phyloP scores from a whole-genome alignment of 768 basidiomycete genomes.

The Termitomyces eurrhizus region DNA sequence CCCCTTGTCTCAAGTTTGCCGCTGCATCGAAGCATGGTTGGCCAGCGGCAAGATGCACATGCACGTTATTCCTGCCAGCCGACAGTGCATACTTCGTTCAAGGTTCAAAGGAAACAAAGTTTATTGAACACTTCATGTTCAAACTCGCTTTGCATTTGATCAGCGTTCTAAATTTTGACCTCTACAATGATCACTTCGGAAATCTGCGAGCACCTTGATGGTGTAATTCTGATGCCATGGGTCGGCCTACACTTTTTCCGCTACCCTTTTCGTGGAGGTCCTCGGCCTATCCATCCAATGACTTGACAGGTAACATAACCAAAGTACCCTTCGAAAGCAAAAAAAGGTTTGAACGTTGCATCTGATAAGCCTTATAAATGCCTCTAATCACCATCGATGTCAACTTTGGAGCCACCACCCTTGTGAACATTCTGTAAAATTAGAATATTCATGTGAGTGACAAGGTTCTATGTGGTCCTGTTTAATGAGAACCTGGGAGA shows the following conservation, averaged over 20 bases:
- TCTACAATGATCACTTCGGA: not conserved
- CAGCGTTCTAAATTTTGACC: not conserved
- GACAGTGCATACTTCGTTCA: not conserved
- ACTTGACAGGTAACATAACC: constrained; percentile 15
- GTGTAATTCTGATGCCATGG: not conserved
- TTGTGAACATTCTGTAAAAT: constrained; percentile 4
- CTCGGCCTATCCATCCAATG: not conserved
- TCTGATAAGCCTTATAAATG: constrained; percentile 2
- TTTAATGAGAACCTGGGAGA: not conserved
- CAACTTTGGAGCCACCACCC: not conserved
- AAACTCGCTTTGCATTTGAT: not conserved
- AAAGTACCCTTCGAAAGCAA: constrained; percentile 3
- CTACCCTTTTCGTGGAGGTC: not conserved
- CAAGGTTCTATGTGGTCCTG: not conserved
- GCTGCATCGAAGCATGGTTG: not conserved
- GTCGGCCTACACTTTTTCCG: not conserved
- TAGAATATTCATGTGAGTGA: constrained; percentile 7
- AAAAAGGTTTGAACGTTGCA: not conserved
- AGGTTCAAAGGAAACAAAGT: not conserved
- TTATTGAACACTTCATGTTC: not conserved
- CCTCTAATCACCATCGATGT: constrained; percentile 1
- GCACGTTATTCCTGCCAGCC: not conserved
- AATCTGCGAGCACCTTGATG: not conserved
- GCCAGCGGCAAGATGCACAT: not conserved
- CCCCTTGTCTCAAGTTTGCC: not conserved